Base-by-base conservation (phyloP, 352 stramenopile species). In the Phytophthora rubi region DNA sequence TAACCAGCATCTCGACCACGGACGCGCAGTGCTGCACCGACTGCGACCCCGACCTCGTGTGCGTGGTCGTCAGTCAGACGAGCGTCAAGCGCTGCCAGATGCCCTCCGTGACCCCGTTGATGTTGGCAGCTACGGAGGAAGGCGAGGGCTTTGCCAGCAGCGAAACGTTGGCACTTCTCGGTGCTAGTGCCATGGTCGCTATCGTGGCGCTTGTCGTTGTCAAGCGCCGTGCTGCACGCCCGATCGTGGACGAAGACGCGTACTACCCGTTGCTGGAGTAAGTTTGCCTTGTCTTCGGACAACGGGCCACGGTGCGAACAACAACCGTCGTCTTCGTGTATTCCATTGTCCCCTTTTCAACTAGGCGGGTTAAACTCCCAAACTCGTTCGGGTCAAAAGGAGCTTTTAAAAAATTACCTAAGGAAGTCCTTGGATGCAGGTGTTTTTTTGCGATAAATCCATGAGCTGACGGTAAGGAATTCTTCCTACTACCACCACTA, bases 221-320 rank as follows among this genome's bases (percentile, higher is more conserved):
- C 35, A 83, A 79, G 49, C 74, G 72, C 47, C 65, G 55, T 7
- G 39, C 37, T 44, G 33, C 49, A 4, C 23, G 13, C 4, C 21
- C 44, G 2, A 35, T 33, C 28, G 55, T 48, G 26, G 16, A 37
- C 21, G 76, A 88, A 6, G 80, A 89, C 48, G 81, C 79, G 28
- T 88, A 89, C 69, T 87, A 89, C 53, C 77, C 83, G 12, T 65
- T 91, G 39, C 65, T 91, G 30, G 66, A 83, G 63, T 91, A 83
- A 49, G 33, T n/a, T 15, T 42, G 10, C 1, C 8, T 13, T 42
- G 35, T 42, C 9, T 30, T 30, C 28, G 4, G 28, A 4, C 2
- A 30, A 30, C 28, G 4, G 35, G 10, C 10, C 35, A 15, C 35
- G 35, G 35, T 16, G 13, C 35, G 1, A 42, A 10, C 35, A 16